Evolutionary conservation across 2,329 filamentous ascomycete genomes (phyloP).

Genomic region (Ophiostoma montium): DNA sequence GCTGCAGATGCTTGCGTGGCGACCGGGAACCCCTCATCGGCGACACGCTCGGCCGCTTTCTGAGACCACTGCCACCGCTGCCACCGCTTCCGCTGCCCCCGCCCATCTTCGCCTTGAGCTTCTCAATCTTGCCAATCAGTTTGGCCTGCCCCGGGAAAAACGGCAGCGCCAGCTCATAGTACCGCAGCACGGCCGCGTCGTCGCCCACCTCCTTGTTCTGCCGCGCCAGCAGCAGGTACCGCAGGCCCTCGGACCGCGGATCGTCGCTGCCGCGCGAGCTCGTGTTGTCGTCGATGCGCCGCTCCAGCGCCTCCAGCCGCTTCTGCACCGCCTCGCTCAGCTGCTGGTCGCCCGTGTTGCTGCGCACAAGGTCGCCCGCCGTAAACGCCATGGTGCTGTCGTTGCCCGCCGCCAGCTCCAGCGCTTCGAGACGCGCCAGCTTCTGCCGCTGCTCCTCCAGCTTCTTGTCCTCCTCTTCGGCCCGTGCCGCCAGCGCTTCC

Average conservation of each 20-base stretch:
- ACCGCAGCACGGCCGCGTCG: slow-evolving; percentile 60
- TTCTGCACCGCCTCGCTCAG: slow-evolving; percentile 67
- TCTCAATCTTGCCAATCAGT: slow-evolving; percentile 54
- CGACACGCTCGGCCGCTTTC: not conserved
- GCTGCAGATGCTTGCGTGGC: not conserved
- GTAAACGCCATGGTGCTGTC: not conserved
- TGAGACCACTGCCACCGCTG: no score
- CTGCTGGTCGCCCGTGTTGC: slow-evolving; percentile 22
- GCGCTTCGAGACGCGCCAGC: slow-evolving; percentile 19
- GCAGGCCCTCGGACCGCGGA: slow-evolving; percentile 64
- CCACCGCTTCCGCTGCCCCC: slow-evolving; percentile 8
- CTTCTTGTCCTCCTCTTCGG: slow-evolving; percentile 28
- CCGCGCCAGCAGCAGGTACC: slow-evolving; percentile 77
- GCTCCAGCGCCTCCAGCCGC: slow-evolving; percentile 71
- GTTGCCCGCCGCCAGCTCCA: not conserved
- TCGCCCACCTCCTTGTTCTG: slow-evolving; percentile 80
- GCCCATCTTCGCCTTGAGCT: slow-evolving; percentile 39
- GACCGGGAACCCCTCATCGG: not conserved
- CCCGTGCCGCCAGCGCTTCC: slow-evolving; percentile 71
- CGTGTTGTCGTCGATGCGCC: slow-evolving; percentile 57
- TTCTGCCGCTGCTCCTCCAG: slow-evolving; percentile 21
- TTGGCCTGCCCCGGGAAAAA: slow-evolving; percentile 81
- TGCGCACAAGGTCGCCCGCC: slow-evolving; percentile 14
- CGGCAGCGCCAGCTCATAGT: slow-evolving; percentile 73
- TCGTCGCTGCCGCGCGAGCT: slow-evolving; percentile 38